Evolutionary conservation across 2,329 filamentous ascomycete species (phyloP).

Genomic region (Arthroderma sp.): DNA sequence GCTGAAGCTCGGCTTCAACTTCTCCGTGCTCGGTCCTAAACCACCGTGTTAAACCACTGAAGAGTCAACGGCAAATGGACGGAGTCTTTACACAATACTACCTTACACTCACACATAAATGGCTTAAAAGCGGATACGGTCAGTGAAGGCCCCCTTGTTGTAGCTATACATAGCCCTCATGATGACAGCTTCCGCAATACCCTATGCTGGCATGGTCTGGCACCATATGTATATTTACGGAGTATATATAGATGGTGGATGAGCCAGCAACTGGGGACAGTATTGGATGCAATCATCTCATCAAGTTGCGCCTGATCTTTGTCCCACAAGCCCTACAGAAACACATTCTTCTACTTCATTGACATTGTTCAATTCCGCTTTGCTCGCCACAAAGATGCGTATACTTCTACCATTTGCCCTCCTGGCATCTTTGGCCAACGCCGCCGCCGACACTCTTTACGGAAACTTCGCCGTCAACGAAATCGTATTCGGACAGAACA

Average conservation of each 20-base stretch:
- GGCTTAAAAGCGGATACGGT: background rate
- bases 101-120: background rate
- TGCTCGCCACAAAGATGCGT: background rate
- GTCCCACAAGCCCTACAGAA: background rate
- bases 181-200: too few species aligned
- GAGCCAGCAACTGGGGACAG: background rate
- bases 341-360: conserved; percentile 3
- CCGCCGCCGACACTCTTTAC: background rate
- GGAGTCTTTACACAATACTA: background rate
- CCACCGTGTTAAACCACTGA: background rate
- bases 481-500: background rate
- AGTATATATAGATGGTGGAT: background rate
- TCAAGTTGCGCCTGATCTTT: too few species aligned
- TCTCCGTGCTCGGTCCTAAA: background rate
- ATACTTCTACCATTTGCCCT: background rate
- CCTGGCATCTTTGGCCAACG: background rate
- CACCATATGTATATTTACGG: background rate
- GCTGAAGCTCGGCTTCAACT: background rate
- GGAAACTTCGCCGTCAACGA: background rate
- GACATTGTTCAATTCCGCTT: conserved; percentile 8
- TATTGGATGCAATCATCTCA: background rate
- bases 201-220: too few species aligned
- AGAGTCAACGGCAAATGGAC: background rate
- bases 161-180: background rate
- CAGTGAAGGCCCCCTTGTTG: background rate